Base-by-base conservation (phyloP, 73 alveolate species). In the Symbiodinium pilosum region DNA sequence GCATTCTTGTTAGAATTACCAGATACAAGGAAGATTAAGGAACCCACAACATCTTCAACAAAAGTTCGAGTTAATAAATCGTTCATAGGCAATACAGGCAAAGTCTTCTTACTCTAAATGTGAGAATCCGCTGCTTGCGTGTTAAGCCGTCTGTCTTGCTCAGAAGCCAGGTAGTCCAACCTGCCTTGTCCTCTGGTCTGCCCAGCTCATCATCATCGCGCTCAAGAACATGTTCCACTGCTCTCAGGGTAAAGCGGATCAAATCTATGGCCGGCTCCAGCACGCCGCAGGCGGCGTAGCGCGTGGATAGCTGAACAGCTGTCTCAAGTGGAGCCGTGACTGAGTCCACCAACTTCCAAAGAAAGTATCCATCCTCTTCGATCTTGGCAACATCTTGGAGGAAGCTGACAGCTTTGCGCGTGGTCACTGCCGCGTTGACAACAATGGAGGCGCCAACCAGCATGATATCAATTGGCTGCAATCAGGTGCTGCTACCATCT, bases 71-170 rank as follows among this genome's bases (percentile, higher is more conserved):
- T n/a, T n/a, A n/a, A n/a, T n/a, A n/a, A n/a, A n/a, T n/a, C n/a
- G n/a, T n/a, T n/a, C n/a, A n/a, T n/a, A n/a, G n/a, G n/a, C n/a
- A n/a, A n/a, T n/a, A n/a, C n/a, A n/a, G n/a, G n/a, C n/a, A n/a
- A n/a, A n/a, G n/a, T n/a, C n/a, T n/a, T n/a, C n/a, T n/a, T n/a
- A n/a, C n/a, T n/a, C n/a, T n/a, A n/a, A n/a, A n/a, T n/a, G n/a
- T n/a, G n/a, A n/a, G n/a, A 32, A 87, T 87, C 64, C 94, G 94
- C 40, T 87, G 94, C 94, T 87, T 87, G 34, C 94, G 85, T 21
- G 94, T 87, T 11, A 87, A 69, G 69, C 94, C 94, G n/a, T 87
- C 94, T 38, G 94, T 87, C 68, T 87, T 87, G 54, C 94, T 87
- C 94, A 87, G 30, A 14, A 87, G 52, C 94, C 94, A 87, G 36